Conservation (phyloP, 176 grass and related monocot species). For the Olyra latifolia region DNA sequence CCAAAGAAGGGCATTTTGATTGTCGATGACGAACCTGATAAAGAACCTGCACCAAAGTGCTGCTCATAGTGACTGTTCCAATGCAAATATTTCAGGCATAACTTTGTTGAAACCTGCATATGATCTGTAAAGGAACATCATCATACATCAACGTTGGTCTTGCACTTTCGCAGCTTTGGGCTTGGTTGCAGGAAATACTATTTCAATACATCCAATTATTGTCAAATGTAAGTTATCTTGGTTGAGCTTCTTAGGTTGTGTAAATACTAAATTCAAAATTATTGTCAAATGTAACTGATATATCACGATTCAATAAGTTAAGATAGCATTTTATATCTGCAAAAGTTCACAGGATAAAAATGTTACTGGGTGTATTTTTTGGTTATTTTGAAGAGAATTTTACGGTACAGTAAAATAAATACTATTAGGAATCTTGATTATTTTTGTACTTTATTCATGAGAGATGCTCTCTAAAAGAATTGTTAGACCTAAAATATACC, state of each 20-base stretch:
- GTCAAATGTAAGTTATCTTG: not conserved
- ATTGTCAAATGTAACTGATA: not conserved
- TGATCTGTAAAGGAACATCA: slow-evolving; percentile 5
- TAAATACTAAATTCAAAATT: not conserved
- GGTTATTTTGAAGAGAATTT: not conserved
- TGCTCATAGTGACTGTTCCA: slow-evolving; percentile 48
- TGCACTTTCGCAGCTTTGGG: not conserved
- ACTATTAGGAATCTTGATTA: no score
- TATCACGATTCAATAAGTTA: not conserved
- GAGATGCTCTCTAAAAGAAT: no score
- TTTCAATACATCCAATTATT: not conserved
- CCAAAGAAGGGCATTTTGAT: slow-evolving; percentile 68
- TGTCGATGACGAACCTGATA: slow-evolving; percentile 65
- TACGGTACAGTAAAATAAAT: no score
- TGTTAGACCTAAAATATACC: no score
- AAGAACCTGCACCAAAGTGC: slow-evolving; percentile 68
- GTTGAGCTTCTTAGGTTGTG: not conserved
- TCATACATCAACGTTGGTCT: not conserved
- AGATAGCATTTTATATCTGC: not conserved
- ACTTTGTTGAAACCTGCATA: not conserved
- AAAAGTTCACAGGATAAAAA: not conserved
- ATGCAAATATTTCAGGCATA: not conserved
- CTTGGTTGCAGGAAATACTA: not conserved
- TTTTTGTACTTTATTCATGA: no score
- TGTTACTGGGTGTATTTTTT: not conserved